A percentile compares a stretch with the other conserved stretches of the same genome.
Evolutionary conservation across 2,329 filamentous ascomycete genomes (phyloP).

Genomic region (Eutypa lata): DNA sequence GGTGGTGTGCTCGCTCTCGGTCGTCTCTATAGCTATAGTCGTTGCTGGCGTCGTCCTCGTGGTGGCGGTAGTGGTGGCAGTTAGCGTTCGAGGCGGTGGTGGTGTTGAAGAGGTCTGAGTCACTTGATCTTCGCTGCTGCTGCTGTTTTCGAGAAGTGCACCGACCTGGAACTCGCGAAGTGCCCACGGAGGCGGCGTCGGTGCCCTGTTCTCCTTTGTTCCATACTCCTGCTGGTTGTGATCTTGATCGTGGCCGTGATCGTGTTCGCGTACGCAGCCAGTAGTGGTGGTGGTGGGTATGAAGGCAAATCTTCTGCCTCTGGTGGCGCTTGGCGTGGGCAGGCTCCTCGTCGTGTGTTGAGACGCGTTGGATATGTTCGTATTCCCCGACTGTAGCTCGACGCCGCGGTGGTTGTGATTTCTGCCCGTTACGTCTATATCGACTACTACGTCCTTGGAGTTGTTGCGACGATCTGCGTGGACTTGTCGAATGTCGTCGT

Average conservation of each 20-base stretch:
- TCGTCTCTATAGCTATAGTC: background rate
- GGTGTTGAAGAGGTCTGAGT: constrained; percentile 5
- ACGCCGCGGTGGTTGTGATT: constrained; percentile 1
- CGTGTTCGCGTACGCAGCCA: constrained; percentile 41
- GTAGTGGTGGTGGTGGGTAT: constrained; percentile 62
- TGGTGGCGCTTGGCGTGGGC: constrained; percentile 5
- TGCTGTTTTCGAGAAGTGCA: constrained; percentile 1
- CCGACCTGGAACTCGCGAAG: background rate
- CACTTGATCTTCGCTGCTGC: constrained; percentile 5
- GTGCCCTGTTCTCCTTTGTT: background rate
- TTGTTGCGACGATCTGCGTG: background rate
- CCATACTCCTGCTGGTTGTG: background rate
- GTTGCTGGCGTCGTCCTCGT: too few species aligned
- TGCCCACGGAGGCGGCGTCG: background rate
- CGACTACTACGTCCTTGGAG: too few species aligned
- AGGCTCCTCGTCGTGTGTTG: constrained; percentile 5
- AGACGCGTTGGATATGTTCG: background rate
- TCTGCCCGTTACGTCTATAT: too few species aligned
- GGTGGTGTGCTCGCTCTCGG: constrained; percentile 6
- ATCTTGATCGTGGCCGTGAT: constrained; percentile 7
- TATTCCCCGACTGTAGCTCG: constrained; percentile 3
- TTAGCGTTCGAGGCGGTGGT: constrained; percentile 3
- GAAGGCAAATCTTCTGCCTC: constrained; percentile 41
- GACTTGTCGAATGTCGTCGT: background rate
- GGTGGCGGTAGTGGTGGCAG: too few species aligned